Conservation (phyloP, 129 eudicot species). For the Flaveria linearis region DNA sequence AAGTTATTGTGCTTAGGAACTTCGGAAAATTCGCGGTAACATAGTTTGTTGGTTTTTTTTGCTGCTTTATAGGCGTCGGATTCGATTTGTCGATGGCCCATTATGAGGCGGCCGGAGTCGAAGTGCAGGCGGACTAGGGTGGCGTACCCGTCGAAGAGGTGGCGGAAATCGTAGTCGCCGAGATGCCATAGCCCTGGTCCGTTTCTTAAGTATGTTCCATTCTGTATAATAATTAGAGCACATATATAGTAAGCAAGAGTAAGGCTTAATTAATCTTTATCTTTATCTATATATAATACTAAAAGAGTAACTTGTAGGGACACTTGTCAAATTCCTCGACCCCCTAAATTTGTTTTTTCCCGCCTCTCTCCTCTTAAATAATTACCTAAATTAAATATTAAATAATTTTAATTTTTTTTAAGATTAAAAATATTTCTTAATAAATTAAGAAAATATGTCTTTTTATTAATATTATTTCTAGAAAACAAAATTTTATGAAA, state of each 20-base stretch:
- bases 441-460: too few relatives aligned
- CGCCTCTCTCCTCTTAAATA: too few relatives aligned
- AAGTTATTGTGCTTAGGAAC: conserved; percentile 73
- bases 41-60: conserved; percentile 54
- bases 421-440: too few relatives aligned
- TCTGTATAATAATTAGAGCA: conserved; percentile 44
- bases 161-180: conserved; percentile 88
- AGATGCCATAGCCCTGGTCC: conserved; percentile 96
- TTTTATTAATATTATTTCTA: too few relatives aligned
- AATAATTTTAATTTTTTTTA: too few relatives aligned
- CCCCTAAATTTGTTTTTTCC: too few relatives aligned
- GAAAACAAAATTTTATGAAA: too few relatives aligned
- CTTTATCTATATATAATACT: too few relatives aligned
- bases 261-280: too few relatives aligned
- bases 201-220: conserved; percentile 84
- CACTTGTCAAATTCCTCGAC: too few relatives aligned
- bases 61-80: conserved; percentile 98
- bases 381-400: too few relatives aligned
- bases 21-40: conserved; percentile 94
- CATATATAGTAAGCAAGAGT: neutral
- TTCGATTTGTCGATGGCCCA: conserved; percentile 90
- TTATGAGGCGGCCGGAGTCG: conserved; percentile 55
- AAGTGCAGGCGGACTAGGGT: conserved; percentile 88
- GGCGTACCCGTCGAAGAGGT: conserved; percentile 97
- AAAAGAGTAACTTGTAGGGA: too few relatives aligned